These are phyloP conservation scores for Epichloe amarillans DNA, from an alignment of 2,329 filamentous ascomycete genomes.

Conservation along the genomic window DNA sequence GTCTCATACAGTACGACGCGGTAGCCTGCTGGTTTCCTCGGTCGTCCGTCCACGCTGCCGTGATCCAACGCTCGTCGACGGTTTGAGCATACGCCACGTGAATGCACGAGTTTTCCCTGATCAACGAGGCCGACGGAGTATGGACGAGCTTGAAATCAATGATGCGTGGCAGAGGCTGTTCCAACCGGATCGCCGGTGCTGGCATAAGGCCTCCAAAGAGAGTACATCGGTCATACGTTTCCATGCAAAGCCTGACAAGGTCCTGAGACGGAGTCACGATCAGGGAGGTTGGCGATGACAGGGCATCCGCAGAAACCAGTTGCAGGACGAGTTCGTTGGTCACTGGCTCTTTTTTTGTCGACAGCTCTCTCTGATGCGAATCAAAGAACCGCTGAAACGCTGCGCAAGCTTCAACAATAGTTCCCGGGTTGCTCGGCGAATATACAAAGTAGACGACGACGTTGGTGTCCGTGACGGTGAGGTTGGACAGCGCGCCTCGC, in stretches of 20 bases:
- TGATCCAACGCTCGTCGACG: constrained; percentile 64
- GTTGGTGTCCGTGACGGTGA: constrained; percentile 36
- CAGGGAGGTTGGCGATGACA: constrained; percentile 50
- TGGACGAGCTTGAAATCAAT: constrained; percentile 63
- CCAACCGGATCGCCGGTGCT: constrained; percentile 59
- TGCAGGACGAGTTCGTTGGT: constrained; percentile 63
- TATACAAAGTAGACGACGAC: constrained; percentile 70
- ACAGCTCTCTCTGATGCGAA: constrained; percentile 31
- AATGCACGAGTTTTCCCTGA: constrained; percentile 68
- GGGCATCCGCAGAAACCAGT: constrained; percentile 53
- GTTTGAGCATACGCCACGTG: constrained; percentile 70
- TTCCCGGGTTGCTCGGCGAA: constrained; percentile 45
- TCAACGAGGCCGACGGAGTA: constrained; percentile 56
- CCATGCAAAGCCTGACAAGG: constrained; percentile 51
- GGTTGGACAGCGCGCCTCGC: constrained; percentile 30
- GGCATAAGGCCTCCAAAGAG: constrained; percentile 42
- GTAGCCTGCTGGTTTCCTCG: constrained; percentile 60
- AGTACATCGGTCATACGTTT: constrained; percentile 66
- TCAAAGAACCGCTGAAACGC: constrained; percentile 64
- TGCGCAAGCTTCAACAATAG: constrained; percentile 56
- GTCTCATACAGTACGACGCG: constrained; percentile 57
- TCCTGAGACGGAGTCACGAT: constrained; percentile 48
- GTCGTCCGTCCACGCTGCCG: constrained; percentile 70
- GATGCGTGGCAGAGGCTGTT: constrained; percentile 52
- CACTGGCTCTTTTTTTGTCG: constrained; percentile 28